Evolutionary conservation across 176 grass and related monocot genomes (phyloP).

Genomic region (Poa annua): DNA sequence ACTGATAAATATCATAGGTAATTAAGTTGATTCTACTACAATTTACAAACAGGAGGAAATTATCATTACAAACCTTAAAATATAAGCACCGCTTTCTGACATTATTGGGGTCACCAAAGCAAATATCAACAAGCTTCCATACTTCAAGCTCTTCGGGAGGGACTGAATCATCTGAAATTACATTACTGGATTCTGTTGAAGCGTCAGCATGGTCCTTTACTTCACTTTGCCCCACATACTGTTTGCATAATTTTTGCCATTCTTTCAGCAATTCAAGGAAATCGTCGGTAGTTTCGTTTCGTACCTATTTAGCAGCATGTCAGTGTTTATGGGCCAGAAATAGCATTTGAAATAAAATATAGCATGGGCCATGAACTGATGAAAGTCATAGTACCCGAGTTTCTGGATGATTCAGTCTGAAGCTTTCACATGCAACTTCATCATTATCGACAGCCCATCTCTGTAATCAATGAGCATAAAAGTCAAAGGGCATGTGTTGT

Average conservation of each 20-base stretch:
- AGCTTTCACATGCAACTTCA: constrained; percentile 69
- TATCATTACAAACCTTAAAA: constrained; percentile 72
- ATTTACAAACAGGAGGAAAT: constrained; percentile 26
- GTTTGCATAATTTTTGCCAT: constrained; percentile 88
- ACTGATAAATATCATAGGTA: constrained; percentile 31
- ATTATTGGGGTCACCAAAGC: constrained; percentile 85
- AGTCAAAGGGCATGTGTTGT: constrained; percentile 40
- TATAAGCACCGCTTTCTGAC: constrained; percentile 57
- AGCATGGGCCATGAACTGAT: constrained; percentile 12
- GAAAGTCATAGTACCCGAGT: constrained; percentile 57
- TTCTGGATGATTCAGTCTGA: constrained; percentile 86
- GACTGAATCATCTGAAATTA: constrained; percentile 36
- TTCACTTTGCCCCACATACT: constrained; percentile 50
- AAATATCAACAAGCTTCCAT: constrained; percentile 82
- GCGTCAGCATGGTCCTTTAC: constrained; percentile 6
- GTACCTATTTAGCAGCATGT: constrained; percentile 64
- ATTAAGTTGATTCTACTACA: constrained; percentile 20
- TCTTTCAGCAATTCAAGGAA: constrained; percentile 81
- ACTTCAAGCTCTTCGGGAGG: constrained; percentile 74
- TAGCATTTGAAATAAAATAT: constrained; percentile 41
- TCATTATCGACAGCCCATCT: constrained; percentile 88
- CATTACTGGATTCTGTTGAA: constrained; percentile 52
- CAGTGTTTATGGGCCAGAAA: constrained; percentile 24
- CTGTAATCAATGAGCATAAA: constrained; percentile 50
- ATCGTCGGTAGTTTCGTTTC: constrained; percentile 76